Percentiles rank a stretch among this genome's conserved stretches.
Conservation (phyloP, 305 asterid genomes). For the Fraxinus latifolia region DNA sequence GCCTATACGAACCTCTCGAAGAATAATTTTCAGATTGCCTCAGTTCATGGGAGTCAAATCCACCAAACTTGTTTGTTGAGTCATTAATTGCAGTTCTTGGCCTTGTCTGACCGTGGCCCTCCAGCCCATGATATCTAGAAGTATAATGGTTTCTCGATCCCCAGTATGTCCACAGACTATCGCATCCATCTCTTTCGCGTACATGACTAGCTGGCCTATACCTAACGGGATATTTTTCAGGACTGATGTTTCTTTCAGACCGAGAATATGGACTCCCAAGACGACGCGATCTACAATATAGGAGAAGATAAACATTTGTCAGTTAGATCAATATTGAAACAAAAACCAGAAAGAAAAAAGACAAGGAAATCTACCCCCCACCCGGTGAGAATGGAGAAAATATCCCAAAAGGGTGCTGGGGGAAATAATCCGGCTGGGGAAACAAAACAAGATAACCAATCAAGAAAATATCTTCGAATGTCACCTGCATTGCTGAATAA, state of each 20-base stretch:
- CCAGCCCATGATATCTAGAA: conserved; percentile 40
- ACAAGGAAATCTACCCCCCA: neutral
- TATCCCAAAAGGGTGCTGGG: neutral
- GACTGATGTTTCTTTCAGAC: conserved; percentile 43
- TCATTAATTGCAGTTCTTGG: conserved; percentile 42
- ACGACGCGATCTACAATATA: conserved; percentile 40
- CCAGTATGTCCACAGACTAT: conserved; percentile 47
- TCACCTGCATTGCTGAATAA: conserved; percentile 52
- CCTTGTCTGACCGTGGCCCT: conserved; percentile 40
- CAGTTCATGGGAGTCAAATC: conserved; percentile 39
- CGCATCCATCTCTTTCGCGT: conserved; percentile 45
- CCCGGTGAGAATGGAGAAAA: neutral
- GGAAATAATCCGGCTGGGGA: neutral
- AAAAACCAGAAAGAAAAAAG: neutral
- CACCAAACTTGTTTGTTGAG: conserved; percentile 36
- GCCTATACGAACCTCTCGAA: conserved; percentile 47
- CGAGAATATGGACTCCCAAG: conserved; percentile 39
- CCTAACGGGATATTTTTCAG: conserved; percentile 46
- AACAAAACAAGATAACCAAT: neutral
- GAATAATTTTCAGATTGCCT: conserved; percentile 42
- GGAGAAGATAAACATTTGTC: conserved; percentile 6
- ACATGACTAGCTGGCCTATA: conserved; percentile 40
- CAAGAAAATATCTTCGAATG: neutral
- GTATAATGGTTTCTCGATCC: conserved; percentile 47
- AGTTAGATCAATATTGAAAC: neutral